phyloP scores from a whole-genome alignment of 257 asterid species.

The Fraxinus excelsior region DNA sequence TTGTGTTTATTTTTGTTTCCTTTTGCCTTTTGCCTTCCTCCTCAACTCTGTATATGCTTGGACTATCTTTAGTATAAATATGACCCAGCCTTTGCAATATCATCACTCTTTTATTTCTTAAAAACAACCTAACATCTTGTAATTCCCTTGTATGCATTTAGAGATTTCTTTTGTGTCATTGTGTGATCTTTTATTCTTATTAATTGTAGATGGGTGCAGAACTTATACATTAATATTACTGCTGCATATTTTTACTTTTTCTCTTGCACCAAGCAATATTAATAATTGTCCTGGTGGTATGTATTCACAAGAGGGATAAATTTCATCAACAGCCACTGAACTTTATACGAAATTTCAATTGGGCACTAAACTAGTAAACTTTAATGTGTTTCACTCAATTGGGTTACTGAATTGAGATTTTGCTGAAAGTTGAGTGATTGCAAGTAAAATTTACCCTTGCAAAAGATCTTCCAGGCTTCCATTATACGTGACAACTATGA shows the following conservation, averaged over 20 bases:
- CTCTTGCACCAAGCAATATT: not conserved
- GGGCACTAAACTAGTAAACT: not conserved
- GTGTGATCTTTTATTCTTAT: not conserved
- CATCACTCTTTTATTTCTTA: not conserved
- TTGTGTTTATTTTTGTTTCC: not conserved
- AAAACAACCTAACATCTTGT: not conserved
- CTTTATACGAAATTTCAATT: not conserved
- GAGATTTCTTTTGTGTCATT: not conserved
- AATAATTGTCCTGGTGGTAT: not conserved
- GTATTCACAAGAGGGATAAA: not conserved
- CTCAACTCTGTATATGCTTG: not conserved
- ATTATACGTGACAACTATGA: not conserved
- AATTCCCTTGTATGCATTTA: not conserved
- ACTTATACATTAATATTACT: slow-evolving; percentile 2
- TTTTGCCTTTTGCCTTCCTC: not conserved
- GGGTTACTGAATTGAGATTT: not conserved
- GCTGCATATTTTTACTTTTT: not conserved
- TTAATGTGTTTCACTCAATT: not conserved
- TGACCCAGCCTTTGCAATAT: not conserved
- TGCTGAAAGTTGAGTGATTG: not conserved
- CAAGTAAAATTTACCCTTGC: not conserved
- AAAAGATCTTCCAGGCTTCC: not conserved
- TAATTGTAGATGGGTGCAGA: slow-evolving; percentile 3
- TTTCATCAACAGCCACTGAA: not conserved
- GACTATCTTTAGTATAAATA: not conserved